Percentiles rank a stretch among this genome's conserved stretches.
phyloP scores from a whole-genome alignment of 208 protist species.

The Leishmania amazonensis region DNA sequence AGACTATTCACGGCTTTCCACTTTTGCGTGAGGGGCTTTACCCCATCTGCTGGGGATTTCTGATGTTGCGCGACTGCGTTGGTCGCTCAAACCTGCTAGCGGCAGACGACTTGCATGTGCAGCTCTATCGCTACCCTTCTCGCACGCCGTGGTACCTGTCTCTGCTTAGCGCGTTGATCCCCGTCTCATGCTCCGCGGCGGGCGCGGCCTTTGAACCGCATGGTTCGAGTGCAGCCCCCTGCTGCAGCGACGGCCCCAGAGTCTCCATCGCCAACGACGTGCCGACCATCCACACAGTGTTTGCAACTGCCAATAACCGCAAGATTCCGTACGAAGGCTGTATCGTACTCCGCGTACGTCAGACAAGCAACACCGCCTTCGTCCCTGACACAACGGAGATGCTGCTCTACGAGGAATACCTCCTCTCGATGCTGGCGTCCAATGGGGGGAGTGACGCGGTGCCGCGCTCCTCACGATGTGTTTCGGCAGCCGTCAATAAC shows the following conservation, averaged over 20 bases:
- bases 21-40: slow-evolving; percentile 51
- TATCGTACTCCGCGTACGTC: slow-evolving; percentile 34
- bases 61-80: slow-evolving; percentile 60
- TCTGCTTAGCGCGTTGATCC: slow-evolving; percentile 47
- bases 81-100: slow-evolving; percentile 37
- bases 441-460: slow-evolving; percentile 36
- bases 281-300: slow-evolving; percentile 57
- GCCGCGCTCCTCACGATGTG: slow-evolving; percentile 17
- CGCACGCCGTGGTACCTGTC: slow-evolving; percentile 59
- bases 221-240: slow-evolving; percentile 1
- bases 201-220: slow-evolving; percentile 29
- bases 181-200: slow-evolving; percentile 28
- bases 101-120: slow-evolving; percentile 49
- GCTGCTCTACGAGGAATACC: slow-evolving; percentile 67
- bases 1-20: slow-evolving; percentile 67
- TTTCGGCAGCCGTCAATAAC: neutral
- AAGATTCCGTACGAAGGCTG: slow-evolving; percentile 61
- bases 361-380: slow-evolving; percentile 16
- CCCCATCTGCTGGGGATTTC: slow-evolving; percentile 84
- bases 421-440: slow-evolving; percentile 52
- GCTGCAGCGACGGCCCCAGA: neutral
- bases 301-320: slow-evolving; percentile 45
- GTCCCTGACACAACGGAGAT: slow-evolving; percentile 43
- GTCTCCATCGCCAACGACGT: slow-evolving; percentile 1
- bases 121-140: slow-evolving; percentile 78